Percentiles rank a stretch among this genome's conserved stretches.
These are phyloP conservation scores for Ophiostoma montium DNA, from an alignment of 2,329 filamentous ascomycete species.

Conservation along the genomic window DNA sequence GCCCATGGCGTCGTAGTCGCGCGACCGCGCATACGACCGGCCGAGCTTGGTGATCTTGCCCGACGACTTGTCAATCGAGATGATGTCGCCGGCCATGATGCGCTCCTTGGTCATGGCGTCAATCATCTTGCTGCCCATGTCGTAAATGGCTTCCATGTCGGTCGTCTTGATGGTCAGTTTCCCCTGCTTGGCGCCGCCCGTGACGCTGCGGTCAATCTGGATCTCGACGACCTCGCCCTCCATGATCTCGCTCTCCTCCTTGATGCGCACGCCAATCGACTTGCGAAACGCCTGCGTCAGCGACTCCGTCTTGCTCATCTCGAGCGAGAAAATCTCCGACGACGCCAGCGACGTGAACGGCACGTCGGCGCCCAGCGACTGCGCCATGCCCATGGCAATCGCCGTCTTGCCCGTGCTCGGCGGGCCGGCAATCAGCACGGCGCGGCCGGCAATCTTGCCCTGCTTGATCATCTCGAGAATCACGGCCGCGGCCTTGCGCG, in stretches of 20 bases:
- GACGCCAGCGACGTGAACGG: slow-evolving; percentile 93
- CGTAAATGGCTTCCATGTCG: slow-evolving; percentile 98
- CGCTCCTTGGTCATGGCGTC: slow-evolving; percentile 99
- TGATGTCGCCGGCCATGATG: slow-evolving; percentile 95
- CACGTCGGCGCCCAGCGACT: slow-evolving; percentile 84
- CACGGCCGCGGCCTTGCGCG: slow-evolving; percentile 87
- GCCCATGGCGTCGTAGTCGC: slow-evolving; percentile 98
- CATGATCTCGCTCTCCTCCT: slow-evolving; percentile 98
- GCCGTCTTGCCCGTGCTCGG: slow-evolving; percentile 97
- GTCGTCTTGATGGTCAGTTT: slow-evolving; percentile 99
- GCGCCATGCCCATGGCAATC: slow-evolving; percentile 97
- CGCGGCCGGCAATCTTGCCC: slow-evolving; percentile 92
- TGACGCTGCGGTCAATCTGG: slow-evolving; percentile 93
- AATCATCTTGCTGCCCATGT: slow-evolving; percentile 99
- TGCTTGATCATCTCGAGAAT: slow-evolving; percentile 99
- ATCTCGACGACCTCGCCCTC: slow-evolving; percentile 99
- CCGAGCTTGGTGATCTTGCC: slow-evolving; percentile 97
- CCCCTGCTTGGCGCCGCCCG: slow-evolving; percentile 91
- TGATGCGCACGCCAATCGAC: slow-evolving; percentile 94
- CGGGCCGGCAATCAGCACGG: slow-evolving; percentile 86
- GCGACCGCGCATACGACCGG: slow-evolving; percentile 81
- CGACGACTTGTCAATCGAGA: slow-evolving; percentile 96
- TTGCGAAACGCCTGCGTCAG: slow-evolving; percentile 98
- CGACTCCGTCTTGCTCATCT: slow-evolving; percentile 99
- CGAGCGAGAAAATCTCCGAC: slow-evolving; percentile 94